Evolutionary conservation across 192 early-diverging fungal species (phyloP).

Genomic region (Backusella australiensis): DNA sequence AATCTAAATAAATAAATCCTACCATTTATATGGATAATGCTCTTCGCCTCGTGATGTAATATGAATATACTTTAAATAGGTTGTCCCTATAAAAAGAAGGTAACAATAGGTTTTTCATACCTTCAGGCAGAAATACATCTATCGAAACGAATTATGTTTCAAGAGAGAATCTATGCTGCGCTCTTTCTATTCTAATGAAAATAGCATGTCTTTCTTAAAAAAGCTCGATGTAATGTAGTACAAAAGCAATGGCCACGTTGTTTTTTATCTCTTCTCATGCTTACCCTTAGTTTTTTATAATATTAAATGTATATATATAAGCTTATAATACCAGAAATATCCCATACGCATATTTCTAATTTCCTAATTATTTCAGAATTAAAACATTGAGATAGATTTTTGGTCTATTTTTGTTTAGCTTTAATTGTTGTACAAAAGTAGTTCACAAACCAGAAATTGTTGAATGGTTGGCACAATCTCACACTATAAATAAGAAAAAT

Average conservation of each 20-base stretch:
- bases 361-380: background rate
- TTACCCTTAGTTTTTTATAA: background rate
- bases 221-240: background rate
- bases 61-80: background rate
- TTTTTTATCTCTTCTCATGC: background rate
- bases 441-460: background rate
- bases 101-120: background rate
- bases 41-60: background rate
- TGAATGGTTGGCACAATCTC: background rate
- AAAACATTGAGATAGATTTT: background rate
- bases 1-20: background rate
- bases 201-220: conserved; percentile 4
- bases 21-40: background rate
- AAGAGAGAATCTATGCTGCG: background rate
- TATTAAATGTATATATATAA: background rate
- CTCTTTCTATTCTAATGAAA: background rate
- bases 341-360: background rate
- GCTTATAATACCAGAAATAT: background rate
- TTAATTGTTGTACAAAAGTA: background rate
- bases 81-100: background rate
- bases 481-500: background rate
- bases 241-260: conserved; percentile 1
- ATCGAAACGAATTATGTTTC: conserved; percentile 1
- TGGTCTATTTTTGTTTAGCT: background rate
- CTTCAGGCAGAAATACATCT: background rate